Evolutionary conservation across 139 green algal genomes (phyloP).

Genomic region (Desmodesmus armatus): DNA sequence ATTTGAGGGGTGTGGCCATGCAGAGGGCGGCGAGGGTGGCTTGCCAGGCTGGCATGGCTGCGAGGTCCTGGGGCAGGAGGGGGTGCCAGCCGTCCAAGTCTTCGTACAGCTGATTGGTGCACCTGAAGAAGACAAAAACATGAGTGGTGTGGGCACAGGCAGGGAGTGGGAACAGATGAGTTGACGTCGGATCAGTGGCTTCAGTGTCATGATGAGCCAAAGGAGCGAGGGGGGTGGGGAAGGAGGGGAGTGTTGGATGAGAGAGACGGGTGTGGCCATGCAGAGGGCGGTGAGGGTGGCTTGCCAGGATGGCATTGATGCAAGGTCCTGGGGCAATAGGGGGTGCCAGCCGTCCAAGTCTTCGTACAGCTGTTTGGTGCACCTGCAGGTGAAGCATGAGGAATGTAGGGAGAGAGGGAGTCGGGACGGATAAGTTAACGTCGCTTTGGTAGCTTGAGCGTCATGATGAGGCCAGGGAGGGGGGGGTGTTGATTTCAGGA

Average conservation of each 20-base stretch:
- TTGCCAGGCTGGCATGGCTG: not conserved
- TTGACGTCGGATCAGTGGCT: no score
- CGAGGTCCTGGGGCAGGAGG: conserved; percentile 10
- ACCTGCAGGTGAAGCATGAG: conserved; percentile 12
- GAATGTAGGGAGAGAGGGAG: no score
- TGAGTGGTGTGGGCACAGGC: no score
- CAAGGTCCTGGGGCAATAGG: conserved; percentile 6
- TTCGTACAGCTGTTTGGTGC: conserved; percentile 49
- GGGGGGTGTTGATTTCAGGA: no score
- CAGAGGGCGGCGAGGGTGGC: conserved; percentile 21
- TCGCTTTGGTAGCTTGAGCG: no score
- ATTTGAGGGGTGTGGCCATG: conserved; percentile 53
- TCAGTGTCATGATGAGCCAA: no score
- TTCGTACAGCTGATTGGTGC: conserved; percentile 50
- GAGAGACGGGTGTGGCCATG: conserved; percentile 52
- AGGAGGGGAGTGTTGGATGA: no score
- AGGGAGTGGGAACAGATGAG: no score
- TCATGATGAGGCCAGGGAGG: no score
- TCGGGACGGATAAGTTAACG: no score
- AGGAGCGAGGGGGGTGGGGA: no score
- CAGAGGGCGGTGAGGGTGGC: conserved; percentile 21
- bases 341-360: conserved; percentile 58
- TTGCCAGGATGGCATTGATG: not conserved
- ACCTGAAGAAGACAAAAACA: conserved; percentile 2
- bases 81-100: conserved; percentile 58